phyloP scores from a whole-genome alignment of 2,329 filamentous ascomycete genomes.

The Septoria linicola region DNA sequence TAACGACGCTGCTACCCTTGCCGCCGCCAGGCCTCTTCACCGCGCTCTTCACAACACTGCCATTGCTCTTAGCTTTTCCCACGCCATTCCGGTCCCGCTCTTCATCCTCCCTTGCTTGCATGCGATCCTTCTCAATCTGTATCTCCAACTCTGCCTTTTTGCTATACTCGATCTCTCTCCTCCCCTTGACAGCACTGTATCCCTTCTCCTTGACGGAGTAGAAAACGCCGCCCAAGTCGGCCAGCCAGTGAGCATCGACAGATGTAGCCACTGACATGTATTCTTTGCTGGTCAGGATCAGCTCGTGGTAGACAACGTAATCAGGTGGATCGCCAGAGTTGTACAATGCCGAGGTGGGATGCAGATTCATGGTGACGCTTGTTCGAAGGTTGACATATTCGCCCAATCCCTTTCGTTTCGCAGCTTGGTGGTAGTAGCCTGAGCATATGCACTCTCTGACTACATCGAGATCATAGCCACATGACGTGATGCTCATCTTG shows the following conservation, averaged over 20 bases:
- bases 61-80: not conserved
- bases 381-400: slow-evolving; percentile 97
- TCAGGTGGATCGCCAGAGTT: slow-evolving; percentile 91
- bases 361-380: slow-evolving; percentile 87
- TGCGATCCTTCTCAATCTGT: slow-evolving; percentile 33
- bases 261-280: slow-evolving; percentile 97
- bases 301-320: slow-evolving; percentile 96
- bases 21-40: slow-evolving; percentile 19
- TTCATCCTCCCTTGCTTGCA: slow-evolving; percentile 22
- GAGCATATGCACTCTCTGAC: slow-evolving; percentile 96
- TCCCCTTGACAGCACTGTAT: slow-evolving; percentile 43
- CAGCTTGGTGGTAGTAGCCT: slow-evolving; percentile 97
- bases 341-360: slow-evolving; percentile 90
- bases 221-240: slow-evolving; percentile 93
- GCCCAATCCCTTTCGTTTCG: slow-evolving; percentile 90
- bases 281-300: slow-evolving; percentile 94
- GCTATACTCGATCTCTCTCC: slow-evolving; percentile 35
- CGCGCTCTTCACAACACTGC: slow-evolving; percentile 16
- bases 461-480: slow-evolving; percentile 95
- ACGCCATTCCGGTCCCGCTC: slow-evolving; percentile 15
- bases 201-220: slow-evolving; percentile 98
- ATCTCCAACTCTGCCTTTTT: slow-evolving; percentile 35
- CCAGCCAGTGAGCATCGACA: slow-evolving; percentile 95
- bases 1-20: slow-evolving; percentile 35
- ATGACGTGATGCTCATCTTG: slow-evolving; percentile 82